Evolutionary conservation across 495 filamentous ascomycete species (phyloP).

Genomic region (Podospora didyma): DNA sequence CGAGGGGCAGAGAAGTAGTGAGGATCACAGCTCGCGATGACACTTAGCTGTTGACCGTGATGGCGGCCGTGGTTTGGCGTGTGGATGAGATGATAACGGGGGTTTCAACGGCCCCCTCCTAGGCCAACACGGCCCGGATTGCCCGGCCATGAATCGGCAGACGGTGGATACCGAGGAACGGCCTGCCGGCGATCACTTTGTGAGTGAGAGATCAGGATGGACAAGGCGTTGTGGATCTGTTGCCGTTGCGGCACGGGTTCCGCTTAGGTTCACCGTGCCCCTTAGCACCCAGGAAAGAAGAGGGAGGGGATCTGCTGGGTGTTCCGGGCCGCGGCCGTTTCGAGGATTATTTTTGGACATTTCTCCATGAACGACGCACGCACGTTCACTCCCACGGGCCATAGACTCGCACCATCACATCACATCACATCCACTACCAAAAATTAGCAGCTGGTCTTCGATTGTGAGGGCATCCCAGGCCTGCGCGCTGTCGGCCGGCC

Average conservation of each 20-base stretch:
- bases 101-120: neutral
- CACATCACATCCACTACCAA: neutral
- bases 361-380: neutral
- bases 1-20: neutral
- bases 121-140: neutral
- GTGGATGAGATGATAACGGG: neutral
- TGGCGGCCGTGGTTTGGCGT: neutral
- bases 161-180: neutral
- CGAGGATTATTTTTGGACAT: neutral
- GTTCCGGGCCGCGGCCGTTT: neutral
- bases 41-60: neutral
- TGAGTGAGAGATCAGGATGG: too few relatives aligned
- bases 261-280: neutral
- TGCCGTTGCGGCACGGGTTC: neutral
- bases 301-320: neutral
- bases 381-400: neutral
- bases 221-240: too few relatives aligned
- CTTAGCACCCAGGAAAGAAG: neutral
- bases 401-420: neutral
- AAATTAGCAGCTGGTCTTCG: neutral
- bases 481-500: neutral
- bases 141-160: neutral
- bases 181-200: too few relatives aligned
- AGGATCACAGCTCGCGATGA: neutral
- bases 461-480: neutral